Evolutionary conservation across 768 basidiomycete genomes (phyloP).

Genomic region (Rhodotorula babjevae): DNA sequence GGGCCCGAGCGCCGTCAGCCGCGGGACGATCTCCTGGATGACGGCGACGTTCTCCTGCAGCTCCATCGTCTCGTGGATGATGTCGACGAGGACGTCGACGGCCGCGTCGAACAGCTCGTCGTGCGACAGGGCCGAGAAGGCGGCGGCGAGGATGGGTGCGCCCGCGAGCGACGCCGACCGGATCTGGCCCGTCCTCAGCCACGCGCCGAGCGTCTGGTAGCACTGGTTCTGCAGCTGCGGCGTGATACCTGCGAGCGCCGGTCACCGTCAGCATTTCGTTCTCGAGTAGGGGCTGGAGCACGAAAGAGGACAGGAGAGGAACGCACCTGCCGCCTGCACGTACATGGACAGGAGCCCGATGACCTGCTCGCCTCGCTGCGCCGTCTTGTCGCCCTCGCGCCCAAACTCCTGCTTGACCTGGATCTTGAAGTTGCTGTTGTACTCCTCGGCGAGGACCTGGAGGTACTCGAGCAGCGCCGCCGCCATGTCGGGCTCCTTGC

Average conservation of each 20-base stretch:
- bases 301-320: neutral
- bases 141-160: conserved; percentile 71
- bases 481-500: conserved; percentile 75
- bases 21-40: conserved; percentile 80
- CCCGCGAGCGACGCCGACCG: conserved; percentile 59
- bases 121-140: conserved; percentile 76
- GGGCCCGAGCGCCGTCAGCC: conserved; percentile 68
- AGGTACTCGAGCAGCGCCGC: conserved; percentile 81
- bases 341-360: conserved; percentile 80
- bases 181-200: conserved; percentile 85
- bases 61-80: conserved; percentile 98
- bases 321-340: conserved; percentile 75
- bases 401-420: conserved; percentile 37
- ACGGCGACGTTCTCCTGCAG: conserved; percentile 86
- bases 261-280: neutral
- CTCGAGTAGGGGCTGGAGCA: neutral
- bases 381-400: conserved; percentile 46
- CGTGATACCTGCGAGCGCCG: conserved; percentile 64
- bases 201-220: conserved; percentile 76
- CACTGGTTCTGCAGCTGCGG: conserved; percentile 69
- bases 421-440: conserved; percentile 59
- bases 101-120: conserved; percentile 89
- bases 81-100: conserved; percentile 83
- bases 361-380: conserved; percentile 62
- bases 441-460: conserved; percentile 84